Evolutionary conservation across 2,329 filamentous ascomycete species (phyloP).

Genomic region (Endothia cerciana): DNA sequence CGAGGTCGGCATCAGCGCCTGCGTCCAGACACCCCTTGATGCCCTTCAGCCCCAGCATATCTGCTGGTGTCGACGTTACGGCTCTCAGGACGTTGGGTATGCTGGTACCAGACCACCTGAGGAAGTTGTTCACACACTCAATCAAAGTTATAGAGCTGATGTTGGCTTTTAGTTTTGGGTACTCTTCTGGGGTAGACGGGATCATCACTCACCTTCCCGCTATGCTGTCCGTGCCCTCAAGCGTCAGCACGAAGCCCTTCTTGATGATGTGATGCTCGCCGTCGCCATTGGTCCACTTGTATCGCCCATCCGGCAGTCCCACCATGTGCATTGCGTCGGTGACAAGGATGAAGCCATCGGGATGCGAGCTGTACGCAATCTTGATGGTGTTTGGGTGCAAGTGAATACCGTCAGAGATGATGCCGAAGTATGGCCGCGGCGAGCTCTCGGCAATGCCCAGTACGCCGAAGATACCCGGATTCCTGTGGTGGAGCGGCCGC

Average conservation of each 20-base stretch:
- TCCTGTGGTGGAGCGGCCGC: slow-evolving; percentile 86
- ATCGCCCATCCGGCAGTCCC: slow-evolving; percentile 80
- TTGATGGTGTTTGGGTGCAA: slow-evolving; percentile 86
- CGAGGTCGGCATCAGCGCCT: slow-evolving; percentile 70
- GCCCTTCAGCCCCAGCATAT: slow-evolving; percentile 70
- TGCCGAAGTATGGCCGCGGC: slow-evolving; percentile 76
- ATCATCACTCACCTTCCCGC: slow-evolving; percentile 66
- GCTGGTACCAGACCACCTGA: slow-evolving; percentile 71
- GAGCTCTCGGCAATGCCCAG: slow-evolving; percentile 67
- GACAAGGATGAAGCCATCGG: slow-evolving; percentile 82
- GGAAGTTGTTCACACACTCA: slow-evolving; percentile 82
- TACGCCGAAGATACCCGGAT: slow-evolving; percentile 87
- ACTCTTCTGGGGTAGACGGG: not conserved
- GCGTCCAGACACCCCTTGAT: slow-evolving; percentile 68
- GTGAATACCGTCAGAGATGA: slow-evolving; percentile 91
- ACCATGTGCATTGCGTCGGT: slow-evolving; percentile 91
- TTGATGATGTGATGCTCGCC: slow-evolving; percentile 65
- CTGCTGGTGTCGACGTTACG: slow-evolving; percentile 77
- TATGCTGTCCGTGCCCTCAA: slow-evolving; percentile 79
- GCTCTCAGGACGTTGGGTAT: slow-evolving; percentile 71
- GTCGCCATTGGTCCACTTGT: slow-evolving; percentile 81
- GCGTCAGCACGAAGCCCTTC: slow-evolving; percentile 70
- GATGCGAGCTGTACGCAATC: slow-evolving; percentile 86
- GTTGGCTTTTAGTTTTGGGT: slow-evolving; percentile 14
- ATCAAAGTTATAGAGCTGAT: slow-evolving; percentile 71